Base-by-base conservation (phyloP, 345 rosid species). In the Salix koriyanagi region DNA sequence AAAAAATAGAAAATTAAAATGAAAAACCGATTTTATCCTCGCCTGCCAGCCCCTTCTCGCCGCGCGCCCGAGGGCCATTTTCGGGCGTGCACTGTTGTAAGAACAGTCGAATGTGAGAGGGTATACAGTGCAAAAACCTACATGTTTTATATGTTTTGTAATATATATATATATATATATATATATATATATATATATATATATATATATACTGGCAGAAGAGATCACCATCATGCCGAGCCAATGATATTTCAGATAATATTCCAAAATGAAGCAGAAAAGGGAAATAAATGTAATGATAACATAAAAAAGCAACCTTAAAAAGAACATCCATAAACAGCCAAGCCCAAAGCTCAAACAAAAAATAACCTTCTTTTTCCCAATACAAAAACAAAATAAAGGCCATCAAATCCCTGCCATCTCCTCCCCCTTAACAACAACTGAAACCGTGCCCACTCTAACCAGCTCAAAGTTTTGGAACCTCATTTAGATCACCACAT, bases 321-420 rank as follows among this genome's bases (percentile, higher is more conserved):
- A 69, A 61, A 6, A 74, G 56, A 44, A 32, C 44, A 26, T 13
- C 18, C 62, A 19, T 58, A 77, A 79, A 46, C 62, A 67, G 75
- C 86, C 80, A 76, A 62, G 79, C 28, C 26, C 34, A 48, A 36
- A 73, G 42, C 79, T 68, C 79, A 71, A 85, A 83, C 84, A 79
- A 85, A 83, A 74, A 25, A 12, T 72, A 78, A 0, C 12, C 0
- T 41, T 5, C 74, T 77, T 83, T 85, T 78, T 3, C 23, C 62
- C 25, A n/a, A 9, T 10, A n/a, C 83, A 83, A 72, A 56, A 64
- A 72, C 73, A 72, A 52, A 79, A 56, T 75, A 76, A 80, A 81
- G 46, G 46, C 71, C 77, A 74, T 78, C 34, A 32, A 6, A 32
- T 50, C 30, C 66, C 15, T 58, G 30, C 11, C 32, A 54, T 26